Evolutionary conservation across 768 basidiomycete genomes (phyloP).

Genomic region (Tricholoma furcatifolium): DNA sequence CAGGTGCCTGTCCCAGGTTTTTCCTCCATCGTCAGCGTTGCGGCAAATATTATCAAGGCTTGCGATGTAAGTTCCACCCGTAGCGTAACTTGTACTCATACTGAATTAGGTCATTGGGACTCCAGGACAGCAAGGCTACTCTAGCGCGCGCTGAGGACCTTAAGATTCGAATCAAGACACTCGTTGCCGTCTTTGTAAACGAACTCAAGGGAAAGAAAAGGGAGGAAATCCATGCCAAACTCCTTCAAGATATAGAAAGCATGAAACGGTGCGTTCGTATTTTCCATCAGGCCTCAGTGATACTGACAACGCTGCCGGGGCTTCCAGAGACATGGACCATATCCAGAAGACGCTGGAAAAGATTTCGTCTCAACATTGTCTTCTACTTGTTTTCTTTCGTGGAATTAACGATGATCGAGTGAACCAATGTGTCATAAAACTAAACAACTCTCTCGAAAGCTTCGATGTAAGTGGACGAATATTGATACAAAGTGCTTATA

Average conservation of each 20-base stretch:
- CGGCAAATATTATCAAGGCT: neutral
- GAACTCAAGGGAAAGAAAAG: slow-evolving; percentile 11
- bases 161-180: slow-evolving; percentile 8
- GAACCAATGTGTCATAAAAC: neutral
- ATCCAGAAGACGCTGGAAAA: slow-evolving; percentile 1
- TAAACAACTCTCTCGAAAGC: slow-evolving; percentile 5
- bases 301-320: no score
- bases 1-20: slow-evolving; percentile 9
- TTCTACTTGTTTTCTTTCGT: slow-evolving; percentile 3
- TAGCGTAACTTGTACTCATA: neutral
- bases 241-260: slow-evolving; percentile 1
- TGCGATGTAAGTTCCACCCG: slow-evolving; percentile 6
- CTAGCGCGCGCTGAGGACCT: slow-evolving; percentile 8
- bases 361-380: slow-evolving; percentile 1
- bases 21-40: neutral
- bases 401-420: slow-evolving; percentile 2
- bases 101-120: neutral
- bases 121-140: slow-evolving; percentile 5
- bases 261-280: neutral
- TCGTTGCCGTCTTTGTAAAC: slow-evolving; percentile 5
- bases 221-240: neutral
- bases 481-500: no score
- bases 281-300: neutral
- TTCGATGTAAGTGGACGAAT: slow-evolving; percentile 7
- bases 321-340: slow-evolving; percentile 2